Percentiles rank a stretch among this genome's conserved stretches.
These are phyloP conservation scores for Ganoderma leucocontextum DNA, from an alignment of 1,284 basidiomycete species.

Conservation along the genomic window DNA sequence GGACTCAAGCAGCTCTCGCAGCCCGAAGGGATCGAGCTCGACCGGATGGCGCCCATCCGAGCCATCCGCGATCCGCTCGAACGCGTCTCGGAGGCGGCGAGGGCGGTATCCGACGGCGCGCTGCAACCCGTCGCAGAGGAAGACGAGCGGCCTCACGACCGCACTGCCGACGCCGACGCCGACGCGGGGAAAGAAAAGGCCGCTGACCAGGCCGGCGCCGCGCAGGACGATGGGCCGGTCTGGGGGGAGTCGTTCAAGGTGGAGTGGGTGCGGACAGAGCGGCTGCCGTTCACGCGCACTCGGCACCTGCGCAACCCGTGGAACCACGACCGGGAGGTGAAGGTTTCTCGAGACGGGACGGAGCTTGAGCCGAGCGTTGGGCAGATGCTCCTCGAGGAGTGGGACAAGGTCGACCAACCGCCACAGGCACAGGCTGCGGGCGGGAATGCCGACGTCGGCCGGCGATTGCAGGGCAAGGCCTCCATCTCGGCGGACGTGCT, in stretches of 20 bases:
- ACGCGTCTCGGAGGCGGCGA: conserved; percentile 19
- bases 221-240: conserved; percentile 43
- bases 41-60: conserved; percentile 51
- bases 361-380: conserved; percentile 90
- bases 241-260: conserved; percentile 87
- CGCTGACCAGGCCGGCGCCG: conserved; percentile 13
- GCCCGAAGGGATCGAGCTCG: conserved; percentile 49
- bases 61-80: conserved; percentile 43
- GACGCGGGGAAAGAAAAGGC: conserved; percentile 22
- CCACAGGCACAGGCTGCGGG: conserved; percentile 20
- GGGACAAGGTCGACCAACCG: conserved; percentile 54
- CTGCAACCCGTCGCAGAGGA: conserved; percentile 37
- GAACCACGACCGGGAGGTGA: conserved; percentile 92
- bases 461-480: conserved; percentile 30
- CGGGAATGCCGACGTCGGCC: conserved; percentile 25
- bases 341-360: conserved; percentile 92
- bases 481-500: conserved; percentile 25
- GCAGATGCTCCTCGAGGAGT: conserved; percentile 77
- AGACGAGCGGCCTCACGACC: conserved; percentile 27
- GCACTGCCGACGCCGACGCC: not conserved
- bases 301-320: conserved; percentile 90
- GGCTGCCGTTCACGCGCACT: conserved; percentile 82
- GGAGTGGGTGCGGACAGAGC: conserved; percentile 83
- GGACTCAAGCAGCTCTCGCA: conserved; percentile 16
- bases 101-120: conserved; percentile 21